Percentiles rank a stretch among this genome's conserved stretches.
phyloP scores from a whole-genome alignment of 2,329 filamentous ascomycete species.

The Aureobasidium vineae region DNA sequence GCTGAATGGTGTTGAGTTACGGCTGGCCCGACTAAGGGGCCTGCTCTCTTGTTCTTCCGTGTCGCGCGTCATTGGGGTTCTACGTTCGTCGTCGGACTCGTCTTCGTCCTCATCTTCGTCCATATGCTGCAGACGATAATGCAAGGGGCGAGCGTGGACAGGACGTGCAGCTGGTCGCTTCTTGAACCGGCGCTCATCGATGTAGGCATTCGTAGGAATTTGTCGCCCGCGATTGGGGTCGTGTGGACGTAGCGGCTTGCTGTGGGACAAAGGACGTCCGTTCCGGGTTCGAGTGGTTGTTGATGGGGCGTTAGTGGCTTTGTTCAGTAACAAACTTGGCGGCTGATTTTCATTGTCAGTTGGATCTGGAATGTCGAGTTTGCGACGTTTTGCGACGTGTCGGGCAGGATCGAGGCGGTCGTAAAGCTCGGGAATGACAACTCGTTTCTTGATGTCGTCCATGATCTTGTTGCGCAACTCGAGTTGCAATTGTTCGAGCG shows the following conservation, averaged over 20 bases:
- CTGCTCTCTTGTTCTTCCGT: constrained; percentile 85
- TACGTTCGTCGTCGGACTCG: constrained; percentile 74
- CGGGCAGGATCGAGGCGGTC: constrained; percentile 79
- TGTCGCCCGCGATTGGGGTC: constrained; percentile 45
- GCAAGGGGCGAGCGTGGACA: constrained; percentile 67
- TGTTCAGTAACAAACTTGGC: constrained; percentile 43
- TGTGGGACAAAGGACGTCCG: constrained; percentile 41
- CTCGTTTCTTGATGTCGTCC: constrained; percentile 81
- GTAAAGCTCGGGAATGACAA: constrained; percentile 77
- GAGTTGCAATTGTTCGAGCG: constrained; percentile 71
- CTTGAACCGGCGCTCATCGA: constrained; percentile 58
- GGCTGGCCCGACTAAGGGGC: constrained; percentile 68
- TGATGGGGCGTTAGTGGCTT: constrained; percentile 61
- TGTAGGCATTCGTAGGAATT: constrained; percentile 47
- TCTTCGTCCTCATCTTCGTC: constrained; percentile 66
- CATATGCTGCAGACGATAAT: constrained; percentile 72
- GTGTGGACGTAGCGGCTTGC: constrained; percentile 46
- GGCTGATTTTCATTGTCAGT: constrained; percentile 56
- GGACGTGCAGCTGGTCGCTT: constrained; percentile 55
- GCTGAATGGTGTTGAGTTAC: constrained; percentile 50
- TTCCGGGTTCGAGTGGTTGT: constrained; percentile 60
- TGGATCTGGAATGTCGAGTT: constrained; percentile 71
- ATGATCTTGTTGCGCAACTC: constrained; percentile 86
- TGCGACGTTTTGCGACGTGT: constrained; percentile 74
- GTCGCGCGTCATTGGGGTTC: constrained; percentile 66